Percentiles rank a stretch among this genome's conserved stretches.
phyloP scores from a whole-genome alignment of 2,329 filamentous ascomycete species.

The Sarocladiaceae sp. region DNA sequence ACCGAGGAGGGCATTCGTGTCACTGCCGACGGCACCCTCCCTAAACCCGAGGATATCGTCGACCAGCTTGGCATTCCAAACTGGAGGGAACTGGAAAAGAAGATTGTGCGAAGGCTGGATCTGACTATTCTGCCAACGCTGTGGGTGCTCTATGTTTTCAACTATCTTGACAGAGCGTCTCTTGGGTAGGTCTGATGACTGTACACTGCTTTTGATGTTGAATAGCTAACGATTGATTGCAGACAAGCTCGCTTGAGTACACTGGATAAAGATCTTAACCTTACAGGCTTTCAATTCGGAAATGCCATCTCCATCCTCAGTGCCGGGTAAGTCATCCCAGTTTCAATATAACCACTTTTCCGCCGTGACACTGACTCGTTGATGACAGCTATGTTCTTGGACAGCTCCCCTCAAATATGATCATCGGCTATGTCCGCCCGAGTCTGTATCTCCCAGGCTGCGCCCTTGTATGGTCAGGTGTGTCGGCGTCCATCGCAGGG shows the following conservation, averaged over 20 bases:
- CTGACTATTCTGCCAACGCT: too few relatives aligned
- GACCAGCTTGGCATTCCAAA: neutral
- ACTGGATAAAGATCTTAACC: constrained; percentile 19
- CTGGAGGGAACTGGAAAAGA: too few relatives aligned
- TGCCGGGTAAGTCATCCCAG: constrained; percentile 11
- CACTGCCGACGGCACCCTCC: neutral
- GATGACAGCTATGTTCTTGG: constrained; percentile 6
- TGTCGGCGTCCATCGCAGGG: constrained; percentile 10
- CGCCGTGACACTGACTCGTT: neutral
- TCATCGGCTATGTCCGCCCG: constrained; percentile 10
- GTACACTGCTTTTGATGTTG: neutral
- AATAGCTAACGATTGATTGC: neutral
- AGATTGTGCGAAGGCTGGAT: too few relatives aligned
- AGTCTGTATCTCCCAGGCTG: constrained; percentile 11
- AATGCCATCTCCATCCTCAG: constrained; percentile 20
- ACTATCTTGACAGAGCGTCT: constrained; percentile 18
- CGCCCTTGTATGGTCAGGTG: constrained; percentile 11
- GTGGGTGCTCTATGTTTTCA: constrained; percentile 19
- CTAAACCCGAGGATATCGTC: neutral
- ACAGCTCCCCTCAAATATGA: constrained; percentile 9
- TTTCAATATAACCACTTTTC: neutral
- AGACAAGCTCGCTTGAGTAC: constrained; percentile 18
- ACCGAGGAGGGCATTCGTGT: neutral
- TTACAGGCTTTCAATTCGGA: constrained; percentile 18
- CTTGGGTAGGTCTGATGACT: constrained; percentile 15